Evolutionary conservation across 257 asterid species (phyloP).

Genomic region (Scutellaria baicalensis): DNA sequence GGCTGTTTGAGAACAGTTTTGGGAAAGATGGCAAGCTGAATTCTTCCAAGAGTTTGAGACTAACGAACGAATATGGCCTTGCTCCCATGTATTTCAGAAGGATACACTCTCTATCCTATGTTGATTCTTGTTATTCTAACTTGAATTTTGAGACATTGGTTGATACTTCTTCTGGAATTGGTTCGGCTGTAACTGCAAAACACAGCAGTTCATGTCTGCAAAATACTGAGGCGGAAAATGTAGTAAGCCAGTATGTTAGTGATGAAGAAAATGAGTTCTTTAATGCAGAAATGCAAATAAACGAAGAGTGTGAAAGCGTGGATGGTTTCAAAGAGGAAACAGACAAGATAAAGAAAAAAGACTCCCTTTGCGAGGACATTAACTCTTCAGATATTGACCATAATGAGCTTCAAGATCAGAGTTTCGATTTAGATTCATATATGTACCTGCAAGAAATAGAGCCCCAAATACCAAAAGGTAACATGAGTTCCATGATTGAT

Average conservation of each 20-base stretch:
- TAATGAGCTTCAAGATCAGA: conserved; percentile 9
- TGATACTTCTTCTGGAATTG: conserved; percentile 22
- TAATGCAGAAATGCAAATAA: neutral
- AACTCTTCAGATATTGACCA: neutral
- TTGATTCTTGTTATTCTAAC: conserved; percentile 32
- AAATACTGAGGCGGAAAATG: conserved; percentile 8
- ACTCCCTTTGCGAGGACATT: neutral
- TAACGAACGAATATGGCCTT: conserved; percentile 37
- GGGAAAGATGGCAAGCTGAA: conserved; percentile 25
- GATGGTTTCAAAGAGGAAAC: conserved; percentile 11
- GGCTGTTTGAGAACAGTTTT: conserved; percentile 34
- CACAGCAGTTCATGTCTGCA: conserved; percentile 11
- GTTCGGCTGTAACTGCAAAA: conserved; percentile 1
- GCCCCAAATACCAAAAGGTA: conserved; percentile 40
- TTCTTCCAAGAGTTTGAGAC: conserved; percentile 57
- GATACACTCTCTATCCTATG: conserved; percentile 44
- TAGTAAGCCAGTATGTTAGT: neutral
- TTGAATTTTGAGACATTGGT: conserved; percentile 15
- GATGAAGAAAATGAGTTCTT: conserved; percentile 2
- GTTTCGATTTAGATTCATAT: conserved; percentile 7
- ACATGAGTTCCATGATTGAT: neutral
- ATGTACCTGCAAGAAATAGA: conserved; percentile 9
- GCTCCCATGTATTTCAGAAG: conserved; percentile 32
- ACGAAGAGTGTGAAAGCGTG: conserved; percentile 2
- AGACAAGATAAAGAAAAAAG: neutral